phyloP scores from a whole-genome alignment of 1,284 basidiomycete genomes.

The Acaromyces ingoldii region DNA sequence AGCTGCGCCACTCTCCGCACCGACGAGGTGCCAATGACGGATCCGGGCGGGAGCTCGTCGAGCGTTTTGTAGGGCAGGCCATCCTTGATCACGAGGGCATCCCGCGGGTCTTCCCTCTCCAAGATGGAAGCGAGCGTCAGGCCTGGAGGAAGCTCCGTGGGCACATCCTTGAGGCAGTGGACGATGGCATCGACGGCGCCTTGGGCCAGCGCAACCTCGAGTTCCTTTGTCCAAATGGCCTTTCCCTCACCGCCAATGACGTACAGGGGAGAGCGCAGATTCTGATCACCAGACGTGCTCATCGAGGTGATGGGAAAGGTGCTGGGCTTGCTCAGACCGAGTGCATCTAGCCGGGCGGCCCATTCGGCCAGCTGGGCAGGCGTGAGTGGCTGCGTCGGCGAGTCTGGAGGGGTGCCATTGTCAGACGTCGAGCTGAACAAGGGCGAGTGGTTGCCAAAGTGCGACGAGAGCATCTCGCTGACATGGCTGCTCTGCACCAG shows the following conservation, averaged over 20 bases:
- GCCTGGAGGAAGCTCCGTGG: conserved; percentile 76
- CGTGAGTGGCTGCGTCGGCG: background rate
- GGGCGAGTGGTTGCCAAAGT: conserved; percentile 36
- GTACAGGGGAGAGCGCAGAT: conserved; percentile 64
- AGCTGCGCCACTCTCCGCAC: conserved; percentile 89
- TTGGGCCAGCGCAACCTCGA: conserved; percentile 74
- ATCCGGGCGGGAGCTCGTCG: conserved; percentile 79
- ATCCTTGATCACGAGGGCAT: conserved; percentile 79
- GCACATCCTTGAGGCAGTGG: conserved; percentile 90
- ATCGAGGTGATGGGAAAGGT: conserved; percentile 65
- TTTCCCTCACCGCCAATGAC: conserved; percentile 59
- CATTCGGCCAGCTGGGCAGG: background rate
- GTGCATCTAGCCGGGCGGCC: background rate
- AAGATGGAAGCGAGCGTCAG: conserved; percentile 80
- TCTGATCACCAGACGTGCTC: conserved; percentile 85
- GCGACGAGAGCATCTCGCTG: conserved; percentile 37
- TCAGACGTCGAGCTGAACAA: conserved; percentile 17
- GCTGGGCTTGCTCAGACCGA: conserved; percentile 15
- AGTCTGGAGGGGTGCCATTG: conserved; percentile 7
- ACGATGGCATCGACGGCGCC: conserved; percentile 83
- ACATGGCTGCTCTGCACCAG: conserved; percentile 42
- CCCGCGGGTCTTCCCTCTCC: conserved; percentile 82
- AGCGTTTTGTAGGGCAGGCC: conserved; percentile 66
- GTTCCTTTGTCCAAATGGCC: conserved; percentile 89
- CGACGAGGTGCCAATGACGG: conserved; percentile 88